These are phyloP conservation scores for Artemisia annua DNA, from an alignment of 129 eudicot species.

Conservation along the genomic window DNA sequence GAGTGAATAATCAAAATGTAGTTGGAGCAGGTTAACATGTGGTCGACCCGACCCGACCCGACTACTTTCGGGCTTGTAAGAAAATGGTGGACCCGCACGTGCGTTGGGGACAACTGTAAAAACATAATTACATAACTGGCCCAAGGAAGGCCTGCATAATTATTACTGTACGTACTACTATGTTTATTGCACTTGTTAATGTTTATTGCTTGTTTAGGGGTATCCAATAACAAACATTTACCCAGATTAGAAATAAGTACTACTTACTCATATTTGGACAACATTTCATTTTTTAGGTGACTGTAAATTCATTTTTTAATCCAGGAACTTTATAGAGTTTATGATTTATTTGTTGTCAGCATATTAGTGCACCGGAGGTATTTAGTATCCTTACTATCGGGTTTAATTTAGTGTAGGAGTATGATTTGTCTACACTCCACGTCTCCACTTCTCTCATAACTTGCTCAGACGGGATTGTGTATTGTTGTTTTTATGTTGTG, in stretches of 20 bases:
- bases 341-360: no score
- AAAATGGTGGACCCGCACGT: neutral
- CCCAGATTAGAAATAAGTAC: neutral
- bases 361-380: no score
- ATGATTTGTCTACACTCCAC: no score
- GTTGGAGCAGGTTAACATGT: slow-evolving; percentile 20
- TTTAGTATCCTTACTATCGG: no score
- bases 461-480: no score
- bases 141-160: neutral
- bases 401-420: no score
- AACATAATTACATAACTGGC: neutral
- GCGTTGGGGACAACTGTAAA: slow-evolving; percentile 14
- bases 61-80: neutral
- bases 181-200: slow-evolving; percentile 8
- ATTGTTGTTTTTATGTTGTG: no score
- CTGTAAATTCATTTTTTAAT: neutral
- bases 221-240: slow-evolving; percentile 10
- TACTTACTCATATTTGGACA: neutral
- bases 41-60: slow-evolving; percentile 15
- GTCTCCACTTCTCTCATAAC: no score
- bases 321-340: neutral
- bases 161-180: no score
- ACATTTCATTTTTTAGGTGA: neutral
- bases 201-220: slow-evolving; percentile 5
- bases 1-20: neutral